phyloP scores from a whole-genome alignment of 2,329 filamentous ascomycete genomes.

The Knoxdaviesia proteae region DNA sequence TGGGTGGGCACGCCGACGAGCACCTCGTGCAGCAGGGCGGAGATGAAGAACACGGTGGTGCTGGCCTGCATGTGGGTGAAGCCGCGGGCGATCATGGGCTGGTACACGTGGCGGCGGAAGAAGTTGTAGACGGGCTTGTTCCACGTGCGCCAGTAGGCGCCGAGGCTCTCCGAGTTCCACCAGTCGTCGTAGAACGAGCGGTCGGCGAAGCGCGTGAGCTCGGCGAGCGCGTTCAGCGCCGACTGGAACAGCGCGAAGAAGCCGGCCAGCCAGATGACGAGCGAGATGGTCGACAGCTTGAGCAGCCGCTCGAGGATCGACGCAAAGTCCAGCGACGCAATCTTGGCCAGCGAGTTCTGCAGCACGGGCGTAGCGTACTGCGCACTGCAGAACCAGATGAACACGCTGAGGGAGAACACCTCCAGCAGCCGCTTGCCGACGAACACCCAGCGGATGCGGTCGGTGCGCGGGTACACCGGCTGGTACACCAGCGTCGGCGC shows the following conservation, averaged over 20 bases:
- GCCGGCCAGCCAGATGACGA: constrained; percentile 91
- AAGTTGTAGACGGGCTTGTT: constrained; percentile 96
- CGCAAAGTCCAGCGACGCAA: constrained; percentile 57
- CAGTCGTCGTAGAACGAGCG: constrained; percentile 91
- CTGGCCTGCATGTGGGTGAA: constrained; percentile 53
- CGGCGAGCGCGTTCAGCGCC: constrained; percentile 73
- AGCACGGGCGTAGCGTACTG: constrained; percentile 87
- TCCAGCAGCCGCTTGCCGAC: constrained; percentile 68
- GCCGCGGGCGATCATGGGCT: constrained; percentile 67
- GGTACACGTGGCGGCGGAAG: constrained; percentile 87
- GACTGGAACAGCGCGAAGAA: constrained; percentile 96
- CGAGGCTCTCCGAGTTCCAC: constrained; percentile 85
- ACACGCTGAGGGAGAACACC: constrained; percentile 55
- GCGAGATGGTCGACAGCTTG: constrained; percentile 85
- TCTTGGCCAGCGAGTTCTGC: constrained; percentile 73
- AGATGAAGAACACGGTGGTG: constrained; percentile 68
- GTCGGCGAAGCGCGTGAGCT: constrained; percentile 77
- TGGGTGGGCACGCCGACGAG: constrained; percentile 89
- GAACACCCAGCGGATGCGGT: constrained; percentile 68
- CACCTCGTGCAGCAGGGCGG: constrained; percentile 75
- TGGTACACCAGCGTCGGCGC: constrained; percentile 93
- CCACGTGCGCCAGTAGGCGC: constrained; percentile 87
- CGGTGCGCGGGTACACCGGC: constrained; percentile 77
- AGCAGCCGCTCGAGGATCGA: constrained; percentile 77
- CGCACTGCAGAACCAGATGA: constrained; percentile 87